Conservation (phyloP, 2,329 filamentous ascomycete genomes). For the Chaetomiaceae sp. region DNA sequence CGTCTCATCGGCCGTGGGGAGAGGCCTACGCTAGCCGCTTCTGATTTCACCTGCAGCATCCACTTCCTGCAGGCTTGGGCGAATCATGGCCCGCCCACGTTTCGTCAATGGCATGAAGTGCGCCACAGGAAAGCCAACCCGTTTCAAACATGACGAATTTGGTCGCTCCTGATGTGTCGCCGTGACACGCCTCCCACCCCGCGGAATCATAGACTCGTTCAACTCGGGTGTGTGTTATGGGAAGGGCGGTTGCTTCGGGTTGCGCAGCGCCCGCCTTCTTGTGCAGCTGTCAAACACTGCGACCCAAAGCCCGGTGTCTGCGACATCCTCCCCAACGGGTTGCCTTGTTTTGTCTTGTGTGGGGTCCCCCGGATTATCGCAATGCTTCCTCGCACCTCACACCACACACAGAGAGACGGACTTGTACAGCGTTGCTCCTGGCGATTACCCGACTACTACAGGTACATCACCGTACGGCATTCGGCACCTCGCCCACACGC, state of each 20-base stretch:
- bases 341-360: no score
- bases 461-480: no score
- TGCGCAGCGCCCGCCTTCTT: no score
- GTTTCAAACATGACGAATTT: constrained; percentile 11
- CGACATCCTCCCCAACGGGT: no score
- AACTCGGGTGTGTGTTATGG: not conserved
- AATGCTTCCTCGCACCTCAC: not conserved
- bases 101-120: constrained; percentile 14
- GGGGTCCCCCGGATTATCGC: no score
- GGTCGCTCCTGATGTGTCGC: constrained; percentile 1
- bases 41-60: constrained; percentile 21
- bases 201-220: no score
- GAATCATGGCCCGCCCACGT: constrained; percentile 17
- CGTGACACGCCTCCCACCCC: no score
- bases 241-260: no score
- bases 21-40: constrained; percentile 20
- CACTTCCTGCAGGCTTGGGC: constrained; percentile 8
- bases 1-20: constrained; percentile 19
- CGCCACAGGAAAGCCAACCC: constrained; percentile 14
- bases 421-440: not conserved
- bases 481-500: constrained; percentile 5
- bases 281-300: no score
- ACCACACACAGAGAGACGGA: not conserved
- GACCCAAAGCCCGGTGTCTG: no score
- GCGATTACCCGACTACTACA: not conserved